These are phyloP conservation scores for Crinitomyces ghanaensis DNA, from an alignment of 805 yeast species.

Conservation along the genomic window DNA sequence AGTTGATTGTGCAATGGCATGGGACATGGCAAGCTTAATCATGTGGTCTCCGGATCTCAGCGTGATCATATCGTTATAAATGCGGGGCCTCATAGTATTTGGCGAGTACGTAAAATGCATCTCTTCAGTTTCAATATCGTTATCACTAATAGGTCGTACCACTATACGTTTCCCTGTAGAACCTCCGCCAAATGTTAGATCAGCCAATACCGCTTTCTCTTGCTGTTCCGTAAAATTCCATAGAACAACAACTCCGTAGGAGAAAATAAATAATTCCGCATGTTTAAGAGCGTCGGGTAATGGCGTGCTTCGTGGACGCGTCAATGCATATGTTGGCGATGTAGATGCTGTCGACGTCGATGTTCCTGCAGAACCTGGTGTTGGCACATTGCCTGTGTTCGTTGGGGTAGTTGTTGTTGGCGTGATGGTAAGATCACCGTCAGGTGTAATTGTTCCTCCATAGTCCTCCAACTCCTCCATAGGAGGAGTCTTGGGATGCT, in stretches of 20 bases:
- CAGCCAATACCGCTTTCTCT: slow-evolving; percentile 89
- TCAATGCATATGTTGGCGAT: neutral
- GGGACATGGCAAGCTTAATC: slow-evolving; percentile 85
- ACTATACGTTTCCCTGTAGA: slow-evolving; percentile 35
- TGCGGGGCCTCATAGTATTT: slow-evolving; percentile 35
- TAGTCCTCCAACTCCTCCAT: too few relatives aligned
- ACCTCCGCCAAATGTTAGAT: slow-evolving; percentile 45
- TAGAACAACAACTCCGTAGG: slow-evolving; percentile 93
- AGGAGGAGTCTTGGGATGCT: too few relatives aligned
- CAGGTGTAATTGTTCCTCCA: too few relatives aligned
- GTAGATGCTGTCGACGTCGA: too few relatives aligned
- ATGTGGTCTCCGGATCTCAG: slow-evolving; percentile 84
- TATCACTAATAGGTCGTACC: slow-evolving; percentile 62
- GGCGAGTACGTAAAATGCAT: slow-evolving; percentile 57
- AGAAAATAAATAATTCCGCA: slow-evolving; percentile 78
- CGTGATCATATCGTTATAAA: slow-evolving; percentile 87
- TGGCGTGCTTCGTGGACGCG: neutral
- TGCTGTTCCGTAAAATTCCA: slow-evolving; percentile 93
- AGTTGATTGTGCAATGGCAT: slow-evolving; percentile 94
- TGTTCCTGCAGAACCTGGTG: too few relatives aligned
- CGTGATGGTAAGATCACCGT: too few relatives aligned
- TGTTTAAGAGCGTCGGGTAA: slow-evolving; percentile 33
- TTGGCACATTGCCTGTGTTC: too few relatives aligned
- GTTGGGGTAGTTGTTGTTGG: too few relatives aligned
- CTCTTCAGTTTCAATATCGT: slow-evolving; percentile 88